A percentile compares a stretch with the other conserved stretches of the same genome.
Conservation (phyloP, 2,329 filamentous ascomycete species). For the Nannizziopsis arthrosporioides region DNA sequence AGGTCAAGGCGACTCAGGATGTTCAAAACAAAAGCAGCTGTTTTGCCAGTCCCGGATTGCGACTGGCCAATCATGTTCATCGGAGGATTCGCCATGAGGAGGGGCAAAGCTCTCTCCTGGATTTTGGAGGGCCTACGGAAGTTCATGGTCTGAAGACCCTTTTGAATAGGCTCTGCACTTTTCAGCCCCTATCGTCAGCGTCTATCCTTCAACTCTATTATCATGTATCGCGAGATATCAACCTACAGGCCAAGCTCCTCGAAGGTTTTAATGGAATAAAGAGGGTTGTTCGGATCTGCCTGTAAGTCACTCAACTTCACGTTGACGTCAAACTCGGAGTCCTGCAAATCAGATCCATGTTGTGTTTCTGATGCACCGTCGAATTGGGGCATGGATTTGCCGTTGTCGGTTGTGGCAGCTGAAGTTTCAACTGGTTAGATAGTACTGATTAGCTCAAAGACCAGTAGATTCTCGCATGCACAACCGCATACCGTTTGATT, state of each 20-base stretch:
- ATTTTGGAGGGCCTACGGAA: conserved; percentile 97
- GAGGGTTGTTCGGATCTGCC: conserved; percentile 70
- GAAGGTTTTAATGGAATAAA: conserved; percentile 75
- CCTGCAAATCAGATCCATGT: conserved; percentile 46
- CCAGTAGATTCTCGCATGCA: no score
- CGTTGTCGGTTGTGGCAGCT: conserved; percentile 3
- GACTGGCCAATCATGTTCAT: conserved; percentile 95
- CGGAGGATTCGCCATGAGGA: conserved; percentile 77
- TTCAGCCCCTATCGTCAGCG: not conserved
- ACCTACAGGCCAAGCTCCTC: conserved; percentile 75
- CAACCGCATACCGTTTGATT: not conserved
- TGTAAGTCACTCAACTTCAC: conserved; percentile 87
- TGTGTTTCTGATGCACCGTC: conserved; percentile 31
- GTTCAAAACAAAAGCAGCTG: conserved; percentile 88
- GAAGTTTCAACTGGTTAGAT: not conserved
- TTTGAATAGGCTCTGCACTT: conserved; percentile 54
- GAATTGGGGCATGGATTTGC: conserved; percentile 20
- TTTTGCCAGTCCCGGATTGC: conserved; percentile 98
- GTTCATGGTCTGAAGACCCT: conserved; percentile 67
- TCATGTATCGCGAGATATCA: conserved; percentile 1
- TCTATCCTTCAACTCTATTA: no score
- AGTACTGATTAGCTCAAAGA: not conserved
- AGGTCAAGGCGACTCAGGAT: conserved; percentile 79
- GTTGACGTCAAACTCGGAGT: conserved; percentile 77
- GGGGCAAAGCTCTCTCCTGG: conserved; percentile 82